Evolutionary conservation across 805 yeast species (phyloP).

Genomic region (Saccharomycopsis amapae): DNA sequence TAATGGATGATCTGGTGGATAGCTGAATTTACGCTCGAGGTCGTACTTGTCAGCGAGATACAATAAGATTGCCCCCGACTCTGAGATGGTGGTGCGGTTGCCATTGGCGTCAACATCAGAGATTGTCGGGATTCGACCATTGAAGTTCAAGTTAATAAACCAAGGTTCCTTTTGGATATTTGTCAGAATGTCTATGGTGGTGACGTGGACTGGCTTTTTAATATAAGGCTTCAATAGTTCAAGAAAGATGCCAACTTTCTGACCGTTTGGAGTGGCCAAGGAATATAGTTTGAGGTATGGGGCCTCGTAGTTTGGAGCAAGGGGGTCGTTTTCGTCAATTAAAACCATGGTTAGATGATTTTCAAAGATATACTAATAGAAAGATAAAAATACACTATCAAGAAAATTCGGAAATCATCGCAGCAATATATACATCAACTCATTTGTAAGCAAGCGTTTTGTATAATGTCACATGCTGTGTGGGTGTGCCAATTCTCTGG

Average conservation of each 20-base stretch:
- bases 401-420: too few species aligned
- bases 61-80: slow-evolving; percentile 54
- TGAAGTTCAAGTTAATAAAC: slow-evolving; percentile 51
- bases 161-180: slow-evolving; percentile 48
- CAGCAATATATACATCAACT: too few species aligned
- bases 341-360: slow-evolving; percentile 7
- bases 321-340: slow-evolving; percentile 14
- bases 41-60: slow-evolving; percentile 59
- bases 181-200: slow-evolving; percentile 35
- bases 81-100: slow-evolving; percentile 39
- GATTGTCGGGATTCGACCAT: slow-evolving; percentile 57
- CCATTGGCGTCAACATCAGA: slow-evolving; percentile 35
- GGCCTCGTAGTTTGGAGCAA: slow-evolving; percentile 3
- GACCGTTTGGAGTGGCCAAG: slow-evolving; percentile 37
- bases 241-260: slow-evolving; percentile 32
- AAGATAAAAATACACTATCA: too few species aligned
- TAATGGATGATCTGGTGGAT: slow-evolving; percentile 29
- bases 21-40: slow-evolving; percentile 38
- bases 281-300: slow-evolving; percentile 35
- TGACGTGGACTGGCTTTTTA: slow-evolving; percentile 23
- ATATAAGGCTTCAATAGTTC: slow-evolving; percentile 29
- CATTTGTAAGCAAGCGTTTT: too few species aligned
- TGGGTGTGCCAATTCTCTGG: too few species aligned
- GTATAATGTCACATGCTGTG: too few species aligned
- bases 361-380: too few species aligned